Base-by-base conservation (phyloP, 2,329 filamentous ascomycete genomes). In the Epichloe sp. region DNA sequence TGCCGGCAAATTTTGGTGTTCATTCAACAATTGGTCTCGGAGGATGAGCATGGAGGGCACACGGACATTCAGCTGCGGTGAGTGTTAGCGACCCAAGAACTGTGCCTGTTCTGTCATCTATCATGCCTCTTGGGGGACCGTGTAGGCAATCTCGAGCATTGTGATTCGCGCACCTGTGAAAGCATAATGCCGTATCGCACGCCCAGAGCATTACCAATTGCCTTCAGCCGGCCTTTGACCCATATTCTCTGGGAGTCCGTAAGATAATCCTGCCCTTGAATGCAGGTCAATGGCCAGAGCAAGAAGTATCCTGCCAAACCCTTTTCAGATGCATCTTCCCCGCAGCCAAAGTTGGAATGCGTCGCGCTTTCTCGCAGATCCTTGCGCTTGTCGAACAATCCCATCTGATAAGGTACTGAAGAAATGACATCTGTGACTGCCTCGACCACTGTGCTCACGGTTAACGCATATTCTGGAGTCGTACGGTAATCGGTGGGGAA, bases 11-110 rank as follows among this genome's bases (percentile, higher is more conserved):
- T 36, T 48, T 15, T 52, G 49, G 1, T 49, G 49, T 23, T 48
- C 52, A 42, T 46, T 52, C 38, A 52, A 52, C 37, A 56, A 23
- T 5, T 53, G 54, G 58, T 80, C 77, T 35, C 73, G 66, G 23
- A 69, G 71, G 60, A 82, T 79, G 53, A 80, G 68, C 78, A 82
- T 81, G 1, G 77, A 80, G 3, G 79, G 79, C 23, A 80, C 68
- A 21, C 78, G 76, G 48, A 82, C 62, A 59, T 78, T 71, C 52
- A 80, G 69, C 77, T 80, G 48, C 15, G 12, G 11, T 8, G 4
- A n/a, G 19, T 35, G 38, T 43, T 31, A 49, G 47, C 31, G 26
- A 35, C 19, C 6, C 8, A 44, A 36, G 31, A 11, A 31, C 10
- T 4, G 31, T 31, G 3, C 8, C 31, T 31, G 10, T 31, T 31